Conservation (phyloP, 2,329 filamentous ascomycete species). For the Beauveria sp. region DNA sequence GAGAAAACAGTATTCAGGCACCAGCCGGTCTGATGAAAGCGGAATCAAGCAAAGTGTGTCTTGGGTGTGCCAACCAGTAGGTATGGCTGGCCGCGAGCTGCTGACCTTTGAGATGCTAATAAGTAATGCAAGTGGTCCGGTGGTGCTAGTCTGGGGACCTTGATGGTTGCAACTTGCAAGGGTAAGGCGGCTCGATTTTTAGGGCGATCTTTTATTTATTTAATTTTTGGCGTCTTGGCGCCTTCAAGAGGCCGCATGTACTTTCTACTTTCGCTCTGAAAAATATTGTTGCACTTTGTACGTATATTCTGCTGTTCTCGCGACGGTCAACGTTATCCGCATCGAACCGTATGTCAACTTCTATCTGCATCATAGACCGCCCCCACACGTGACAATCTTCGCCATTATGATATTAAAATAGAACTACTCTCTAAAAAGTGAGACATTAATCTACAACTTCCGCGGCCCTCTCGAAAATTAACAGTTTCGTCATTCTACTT, state of each 20-base stretch:
- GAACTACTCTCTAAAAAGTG: no score
- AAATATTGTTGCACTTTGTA: no score
- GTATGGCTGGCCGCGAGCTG: neutral
- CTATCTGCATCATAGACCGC: no score
- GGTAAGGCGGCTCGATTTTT: neutral
- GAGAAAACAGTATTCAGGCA: neutral
- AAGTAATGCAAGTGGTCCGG: neutral
- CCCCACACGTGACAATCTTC: no score
- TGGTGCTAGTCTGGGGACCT: constrained; percentile 1
- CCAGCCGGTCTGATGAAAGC: neutral
- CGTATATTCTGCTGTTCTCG: no score
- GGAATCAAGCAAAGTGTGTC: neutral
- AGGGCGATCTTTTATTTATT: neutral
- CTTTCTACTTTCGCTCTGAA: neutral
- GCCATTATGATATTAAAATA: no score
- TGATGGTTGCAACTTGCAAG: neutral
- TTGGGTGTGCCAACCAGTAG: neutral
- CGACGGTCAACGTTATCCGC: no score
- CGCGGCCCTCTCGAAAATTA: neutral
- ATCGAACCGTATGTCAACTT: no score
- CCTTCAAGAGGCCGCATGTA: neutral
- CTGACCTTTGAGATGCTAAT: constrained; percentile 3
- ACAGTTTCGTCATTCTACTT: neutral
- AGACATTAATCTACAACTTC: no score
- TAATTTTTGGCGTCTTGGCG: neutral